Conservation (phyloP, 768 basidiomycete genomes). For the Gloeostereum incarnatum region DNA sequence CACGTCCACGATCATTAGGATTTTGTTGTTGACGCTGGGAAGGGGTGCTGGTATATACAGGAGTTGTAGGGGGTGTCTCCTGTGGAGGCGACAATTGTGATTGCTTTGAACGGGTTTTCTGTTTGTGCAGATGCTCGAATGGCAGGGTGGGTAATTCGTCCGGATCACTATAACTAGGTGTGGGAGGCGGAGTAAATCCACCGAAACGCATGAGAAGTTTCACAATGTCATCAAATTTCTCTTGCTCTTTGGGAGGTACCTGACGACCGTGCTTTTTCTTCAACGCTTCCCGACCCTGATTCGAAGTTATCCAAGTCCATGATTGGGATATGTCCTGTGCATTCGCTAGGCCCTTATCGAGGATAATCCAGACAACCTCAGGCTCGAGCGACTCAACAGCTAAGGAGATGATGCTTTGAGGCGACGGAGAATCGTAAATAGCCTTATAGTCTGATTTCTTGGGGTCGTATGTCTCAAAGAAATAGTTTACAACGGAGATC, state of each 20-base stretch:
- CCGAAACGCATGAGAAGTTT: conserved; percentile 44
- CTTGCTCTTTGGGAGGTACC: conserved; percentile 14
- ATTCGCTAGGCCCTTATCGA: conserved; percentile 46
- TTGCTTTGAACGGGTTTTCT: background rate
- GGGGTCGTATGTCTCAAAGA: conserved; percentile 52
- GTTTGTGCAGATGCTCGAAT: conserved; percentile 7
- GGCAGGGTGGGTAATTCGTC: no score
- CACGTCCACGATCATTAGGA: conserved; percentile 26
- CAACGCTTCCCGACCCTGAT: conserved; percentile 16
- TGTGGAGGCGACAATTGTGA: background rate
- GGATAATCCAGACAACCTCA: conserved; percentile 53
- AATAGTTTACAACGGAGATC: conserved; percentile 42
- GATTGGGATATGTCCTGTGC: conserved; percentile 37
- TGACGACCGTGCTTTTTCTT: conserved; percentile 13
- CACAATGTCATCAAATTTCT: conserved; percentile 39
- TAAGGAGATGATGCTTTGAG: conserved; percentile 40
- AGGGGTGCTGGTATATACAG: conserved; percentile 2
- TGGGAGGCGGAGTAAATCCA: conserved; percentile 37
- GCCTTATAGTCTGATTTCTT: conserved; percentile 35
- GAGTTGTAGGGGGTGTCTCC: background rate
- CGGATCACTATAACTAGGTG: no score
- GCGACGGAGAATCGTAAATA: conserved; percentile 36
- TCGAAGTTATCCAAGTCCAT: conserved; percentile 39
- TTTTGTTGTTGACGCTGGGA: background rate
- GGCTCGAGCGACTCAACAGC: conserved; percentile 55